Percentiles rank a stretch among this genome's conserved stretches.
Conservation (phyloP, 2,329 filamentous ascomycete species). For the Venturia pyrina region DNA sequence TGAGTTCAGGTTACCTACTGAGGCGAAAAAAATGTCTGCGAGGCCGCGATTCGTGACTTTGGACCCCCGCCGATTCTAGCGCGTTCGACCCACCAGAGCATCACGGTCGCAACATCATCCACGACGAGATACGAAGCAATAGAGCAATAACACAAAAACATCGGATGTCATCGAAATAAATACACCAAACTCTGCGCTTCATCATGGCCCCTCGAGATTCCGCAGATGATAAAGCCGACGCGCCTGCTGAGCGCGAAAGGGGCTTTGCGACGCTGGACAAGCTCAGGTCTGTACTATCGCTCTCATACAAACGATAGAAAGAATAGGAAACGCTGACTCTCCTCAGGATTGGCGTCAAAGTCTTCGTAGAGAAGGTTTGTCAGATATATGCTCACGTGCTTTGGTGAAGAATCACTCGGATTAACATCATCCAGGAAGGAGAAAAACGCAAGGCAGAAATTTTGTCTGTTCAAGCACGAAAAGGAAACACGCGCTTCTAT, state of each 20-base stretch:
- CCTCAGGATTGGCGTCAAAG: slow-evolving; percentile 54
- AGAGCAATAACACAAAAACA: not conserved
- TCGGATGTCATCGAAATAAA: slow-evolving; percentile 17
- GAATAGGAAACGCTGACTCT: slow-evolving; percentile 20
- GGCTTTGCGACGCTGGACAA: slow-evolving; percentile 78
- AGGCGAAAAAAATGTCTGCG: slow-evolving; percentile 14
- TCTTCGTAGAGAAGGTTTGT: slow-evolving; percentile 59
- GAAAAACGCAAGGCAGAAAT: slow-evolving; percentile 89
- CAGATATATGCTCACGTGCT: not conserved
- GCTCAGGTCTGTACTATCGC: slow-evolving; percentile 51
- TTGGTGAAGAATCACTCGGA: not conserved
- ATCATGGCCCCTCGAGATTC: slow-evolving; percentile 47
- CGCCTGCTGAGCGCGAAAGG: slow-evolving; percentile 56
- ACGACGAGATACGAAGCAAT: not conserved
- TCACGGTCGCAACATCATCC: slow-evolving; percentile 20
- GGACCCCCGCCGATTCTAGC: not conserved
- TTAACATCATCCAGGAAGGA: slow-evolving; percentile 47
- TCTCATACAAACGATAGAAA: slow-evolving; percentile 15
- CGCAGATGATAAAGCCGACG: slow-evolving; percentile 38
- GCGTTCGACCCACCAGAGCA: slow-evolving; percentile 3
- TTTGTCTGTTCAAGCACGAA: slow-evolving; percentile 82
- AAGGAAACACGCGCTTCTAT: slow-evolving; percentile 82
- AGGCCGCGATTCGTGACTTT: slow-evolving; percentile 13
- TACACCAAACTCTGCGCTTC: slow-evolving; percentile 10
- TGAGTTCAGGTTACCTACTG: slow-evolving; percentile 21